Evolutionary conservation across 305 asterid species (phyloP).

Genomic region (Fraxinus sp.): DNA sequence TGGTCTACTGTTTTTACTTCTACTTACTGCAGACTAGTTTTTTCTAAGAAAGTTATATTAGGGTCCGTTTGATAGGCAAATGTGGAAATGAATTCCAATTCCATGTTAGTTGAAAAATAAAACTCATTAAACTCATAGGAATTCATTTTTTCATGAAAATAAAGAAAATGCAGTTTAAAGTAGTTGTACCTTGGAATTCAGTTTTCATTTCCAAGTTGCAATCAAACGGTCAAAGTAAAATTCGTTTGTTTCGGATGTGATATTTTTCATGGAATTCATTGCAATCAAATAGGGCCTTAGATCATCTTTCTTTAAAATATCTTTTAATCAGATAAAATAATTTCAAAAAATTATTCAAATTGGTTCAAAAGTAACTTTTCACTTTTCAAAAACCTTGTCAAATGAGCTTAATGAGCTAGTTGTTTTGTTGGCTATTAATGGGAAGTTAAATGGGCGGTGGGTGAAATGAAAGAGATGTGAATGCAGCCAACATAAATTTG

Average conservation of each 20-base stretch:
- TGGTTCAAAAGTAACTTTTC: neutral
- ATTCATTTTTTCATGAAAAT: no score
- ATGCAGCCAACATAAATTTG: slow-evolving; percentile 8
- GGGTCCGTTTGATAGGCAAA: no score
- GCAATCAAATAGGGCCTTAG: neutral
- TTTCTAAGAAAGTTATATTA: neutral
- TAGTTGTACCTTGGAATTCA: no score
- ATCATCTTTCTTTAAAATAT: neutral
- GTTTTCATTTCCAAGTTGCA: no score
- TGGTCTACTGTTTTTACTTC: neutral
- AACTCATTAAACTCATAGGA: no score
- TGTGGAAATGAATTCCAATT: no score
- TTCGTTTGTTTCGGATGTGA: no score
- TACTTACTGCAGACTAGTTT: neutral
- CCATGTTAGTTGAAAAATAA: no score
- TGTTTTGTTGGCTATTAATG: neutral
- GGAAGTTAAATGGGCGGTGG: neutral
- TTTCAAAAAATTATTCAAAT: neutral
- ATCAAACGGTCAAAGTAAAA: no score
- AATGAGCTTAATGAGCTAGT: neutral
- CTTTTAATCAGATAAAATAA: neutral
- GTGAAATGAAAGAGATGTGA: slow-evolving; percentile 8
- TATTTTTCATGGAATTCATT: no score
- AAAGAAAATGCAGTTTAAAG: no score
- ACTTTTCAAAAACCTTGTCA: neutral